Base-by-base conservation (phyloP, 768 basidiomycete genomes). In the Plicaturopsis crispa region DNA sequence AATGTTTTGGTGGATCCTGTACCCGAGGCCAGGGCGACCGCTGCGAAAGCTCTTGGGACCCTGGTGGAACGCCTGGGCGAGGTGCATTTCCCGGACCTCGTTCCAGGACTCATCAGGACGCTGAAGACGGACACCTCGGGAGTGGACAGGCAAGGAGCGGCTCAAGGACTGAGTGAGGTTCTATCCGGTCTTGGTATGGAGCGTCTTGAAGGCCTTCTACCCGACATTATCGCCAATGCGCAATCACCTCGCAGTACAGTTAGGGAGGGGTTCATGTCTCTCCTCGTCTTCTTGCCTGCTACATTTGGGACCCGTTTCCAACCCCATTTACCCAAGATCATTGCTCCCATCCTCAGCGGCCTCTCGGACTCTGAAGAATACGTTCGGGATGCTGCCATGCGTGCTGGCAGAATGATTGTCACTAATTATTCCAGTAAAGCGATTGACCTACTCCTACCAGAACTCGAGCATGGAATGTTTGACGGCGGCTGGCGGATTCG, bases 181-280 rank as follows among this genome's bases (percentile, higher is more conserved):
- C 71, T 98, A 2, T 83, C 92, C 3, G 93, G 91, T 14, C 76
- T 98, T 21, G 96, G 96, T n/a, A 93, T 96, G 85, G 93, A 98
- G 45, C 75, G 92, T 33, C 72, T 99, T 46, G 96, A 99, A 54
- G 84, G 87, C 5, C 70, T 99, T 2, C 71, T 98, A 2, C 96
- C 96, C 0, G 90, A 94, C 48, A 91, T 99, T 53, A 82, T 99
- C 45, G 75, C 74, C 20, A 97, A 90, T 55, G 88, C 92, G 2
- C 80, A 86, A 48, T 93, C 89, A 33, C 84, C 90, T 2, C 70
- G 89, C 7, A 73, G 92, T 18, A 93, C 91, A 19, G 86, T 98
- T 30, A 78, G 92, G 24, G 96, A 98, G 69, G 96, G 96, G 7
- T 98, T 97, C 70, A 98, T 99, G 83, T 96, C 93, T 0, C 69